Base-by-base conservation (phyloP, 164 flowering plant species). In the Sedum album region DNA sequence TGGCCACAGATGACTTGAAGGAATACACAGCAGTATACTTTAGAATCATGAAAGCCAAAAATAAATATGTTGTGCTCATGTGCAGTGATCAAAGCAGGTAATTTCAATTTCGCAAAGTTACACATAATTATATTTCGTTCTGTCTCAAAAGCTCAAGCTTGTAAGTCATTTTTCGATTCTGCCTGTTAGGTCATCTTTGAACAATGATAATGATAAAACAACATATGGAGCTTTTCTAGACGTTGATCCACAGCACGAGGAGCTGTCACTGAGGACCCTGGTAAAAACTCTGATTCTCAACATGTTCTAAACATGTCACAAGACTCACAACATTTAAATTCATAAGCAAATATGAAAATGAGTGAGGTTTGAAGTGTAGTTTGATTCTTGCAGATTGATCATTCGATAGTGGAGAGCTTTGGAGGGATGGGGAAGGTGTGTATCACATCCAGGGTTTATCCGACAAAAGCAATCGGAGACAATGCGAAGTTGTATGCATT, bases 51-150 rank as follows among this genome's bases (percentile, higher is more conserved):
- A 85, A 75, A 74, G 65, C 67, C 0, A 42, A 44, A 8, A 21
- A 79, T 67, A 79, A 64, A 33, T 69, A 65, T 72, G 79, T 78
- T 62, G 85, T 85, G 31, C 80, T 87, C 61, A 80, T 85, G 89
- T 82, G 92, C 78, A 83, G 83, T 69, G 92, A 87, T 69, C 85
- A 81, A 66, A 87, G 85, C 83, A 84, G 81, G 92, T 85, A 36
- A 44, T 10, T 17, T 44, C 4, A 15, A 5, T 25, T 2, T 6
- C 21, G 33, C 28, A 60, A 57, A 1, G 7, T 21, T 21, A 7
- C 7, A 5, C 38, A 3, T 3, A 3, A 35, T 7, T 41, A 41
- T 41, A 15, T 1, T n/a, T 17, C 8, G 5, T 38, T 36, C 36
- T 53, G 2, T 2, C 60, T 53, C 60, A 53, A 9, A 35, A 35